Evolutionary conservation across 2,329 filamentous ascomycete species (phyloP).

Genomic region (Tolypocladium guangdongense): DNA sequence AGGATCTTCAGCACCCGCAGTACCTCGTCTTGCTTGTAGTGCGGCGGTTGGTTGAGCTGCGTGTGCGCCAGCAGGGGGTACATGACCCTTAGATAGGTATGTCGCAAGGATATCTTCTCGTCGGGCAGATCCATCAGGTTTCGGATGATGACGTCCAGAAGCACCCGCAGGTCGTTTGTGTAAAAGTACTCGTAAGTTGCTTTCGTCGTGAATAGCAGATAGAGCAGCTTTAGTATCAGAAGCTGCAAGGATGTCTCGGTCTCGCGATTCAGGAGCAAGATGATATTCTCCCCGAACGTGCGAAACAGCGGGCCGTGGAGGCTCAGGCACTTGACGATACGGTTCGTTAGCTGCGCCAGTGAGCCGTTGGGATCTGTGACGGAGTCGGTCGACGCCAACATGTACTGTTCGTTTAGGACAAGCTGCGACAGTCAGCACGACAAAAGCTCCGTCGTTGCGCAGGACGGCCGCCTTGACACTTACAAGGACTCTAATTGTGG

Average conservation of each 20-base stretch:
- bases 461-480: slow-evolving; percentile 20
- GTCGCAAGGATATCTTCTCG: slow-evolving; percentile 64
- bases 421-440: slow-evolving; percentile 43
- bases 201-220: slow-evolving; percentile 86
- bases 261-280: slow-evolving; percentile 87
- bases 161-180: slow-evolving; percentile 88
- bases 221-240: slow-evolving; percentile 91
- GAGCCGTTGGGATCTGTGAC: slow-evolving; percentile 25
- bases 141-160: slow-evolving; percentile 90
- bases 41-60: slow-evolving; percentile 72
- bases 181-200: slow-evolving; percentile 97
- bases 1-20: slow-evolving; percentile 65
- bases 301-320: slow-evolving; percentile 71
- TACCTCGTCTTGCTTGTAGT: slow-evolving; percentile 88
- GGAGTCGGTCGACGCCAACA: slow-evolving; percentile 59
- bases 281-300: slow-evolving; percentile 96
- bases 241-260: slow-evolving; percentile 89
- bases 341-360: slow-evolving; percentile 62
- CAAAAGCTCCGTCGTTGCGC: not conserved
- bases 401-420: slow-evolving; percentile 96
- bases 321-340: slow-evolving; percentile 84
- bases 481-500: slow-evolving; percentile 85
- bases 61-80: slow-evolving; percentile 87
- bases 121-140: slow-evolving; percentile 93
- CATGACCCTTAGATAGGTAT: slow-evolving; percentile 89